These are phyloP conservation scores for Noccaea bulbosa DNA, from an alignment of 345 rosid genomes.

Conservation along the genomic window DNA sequence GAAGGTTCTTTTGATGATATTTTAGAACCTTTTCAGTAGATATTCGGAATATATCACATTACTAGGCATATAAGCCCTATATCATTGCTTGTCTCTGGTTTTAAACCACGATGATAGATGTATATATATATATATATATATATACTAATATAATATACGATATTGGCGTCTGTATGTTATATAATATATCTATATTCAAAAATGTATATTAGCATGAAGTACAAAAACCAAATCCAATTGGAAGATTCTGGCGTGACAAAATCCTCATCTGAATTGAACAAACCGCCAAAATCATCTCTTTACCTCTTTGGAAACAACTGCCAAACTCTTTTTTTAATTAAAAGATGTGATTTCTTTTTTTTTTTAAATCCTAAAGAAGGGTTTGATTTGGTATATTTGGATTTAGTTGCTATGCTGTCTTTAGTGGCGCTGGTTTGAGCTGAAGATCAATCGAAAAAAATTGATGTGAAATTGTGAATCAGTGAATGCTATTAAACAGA, in stretches of 20 bases:
- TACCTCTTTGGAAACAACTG: neutral
- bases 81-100: neutral
- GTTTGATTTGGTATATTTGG: too few relatives aligned
- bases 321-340: neutral
- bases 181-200: neutral
- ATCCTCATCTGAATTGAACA: neutral
- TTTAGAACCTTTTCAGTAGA: neutral
- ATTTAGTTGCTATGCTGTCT: too few relatives aligned
- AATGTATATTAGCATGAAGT: neutral
- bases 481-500: too few relatives aligned
- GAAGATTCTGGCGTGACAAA: conserved; percentile 27
- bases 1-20: neutral
- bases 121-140: neutral
- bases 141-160: too few relatives aligned
- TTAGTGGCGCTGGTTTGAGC: too few relatives aligned
- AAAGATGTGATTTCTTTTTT: too few relatives aligned
- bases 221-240: conserved; percentile 17
- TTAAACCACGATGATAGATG: neutral
- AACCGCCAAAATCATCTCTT: neutral
- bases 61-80: neutral
- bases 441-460: too few relatives aligned
- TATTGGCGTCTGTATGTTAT: neutral
- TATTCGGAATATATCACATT: neutral
- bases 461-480: too few relatives aligned
- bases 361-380: too few relatives aligned